Percentiles rank a stretch among this genome's conserved stretches.
These are phyloP conservation scores for Suhomyces maxii DNA, from an alignment of 1,139 yeast species.

Conservation along the genomic window DNA sequence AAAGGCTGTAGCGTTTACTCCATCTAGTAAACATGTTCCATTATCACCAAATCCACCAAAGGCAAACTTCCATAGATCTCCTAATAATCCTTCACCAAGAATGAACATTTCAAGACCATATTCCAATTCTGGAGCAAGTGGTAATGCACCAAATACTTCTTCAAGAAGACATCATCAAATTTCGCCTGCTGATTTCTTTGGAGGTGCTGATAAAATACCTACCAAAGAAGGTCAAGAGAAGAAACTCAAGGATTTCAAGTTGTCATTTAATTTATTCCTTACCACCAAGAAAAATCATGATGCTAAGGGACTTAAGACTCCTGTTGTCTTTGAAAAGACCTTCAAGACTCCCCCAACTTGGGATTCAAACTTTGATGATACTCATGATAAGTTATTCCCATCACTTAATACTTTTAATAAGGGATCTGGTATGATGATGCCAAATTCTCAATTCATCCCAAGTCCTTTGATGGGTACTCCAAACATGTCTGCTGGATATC, in stretches of 20 bases:
- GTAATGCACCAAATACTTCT: slow-evolving; percentile 15
- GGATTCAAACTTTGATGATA: slow-evolving; percentile 59
- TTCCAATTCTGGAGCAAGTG: slow-evolving; percentile 17
- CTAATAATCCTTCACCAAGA: slow-evolving; percentile 39
- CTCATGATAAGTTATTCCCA: slow-evolving; percentile 51
- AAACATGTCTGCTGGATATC: slow-evolving; percentile 19
- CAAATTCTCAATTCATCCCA: slow-evolving; percentile 32
- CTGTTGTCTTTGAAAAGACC: slow-evolving; percentile 52
- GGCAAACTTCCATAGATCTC: slow-evolving; percentile 25
- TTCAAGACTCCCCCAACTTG: slow-evolving; percentile 81
- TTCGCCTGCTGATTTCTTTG: slow-evolving; percentile 50
- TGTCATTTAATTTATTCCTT: slow-evolving; percentile 59
- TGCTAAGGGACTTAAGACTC: slow-evolving; percentile 26
- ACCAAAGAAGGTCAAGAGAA: slow-evolving; percentile 41
- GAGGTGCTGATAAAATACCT: slow-evolving; percentile 49
- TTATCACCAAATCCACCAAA: slow-evolving; percentile 36
- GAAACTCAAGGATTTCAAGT: slow-evolving; percentile 38
- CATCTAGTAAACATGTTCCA: slow-evolving; percentile 36
- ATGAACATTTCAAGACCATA: slow-evolving; percentile 36
- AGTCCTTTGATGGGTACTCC: slow-evolving; percentile 35
- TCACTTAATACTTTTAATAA: slow-evolving; percentile 11
- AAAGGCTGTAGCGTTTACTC: slow-evolving; percentile 70
- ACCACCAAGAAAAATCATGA: slow-evolving; percentile 39
- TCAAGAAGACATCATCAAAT: slow-evolving; percentile 43
- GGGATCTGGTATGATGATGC: slow-evolving; percentile 21